Percentiles rank a stretch among this genome's conserved stretches.
Conservation (phyloP, 345 rosid species). For the Toxicodendron radicans region DNA sequence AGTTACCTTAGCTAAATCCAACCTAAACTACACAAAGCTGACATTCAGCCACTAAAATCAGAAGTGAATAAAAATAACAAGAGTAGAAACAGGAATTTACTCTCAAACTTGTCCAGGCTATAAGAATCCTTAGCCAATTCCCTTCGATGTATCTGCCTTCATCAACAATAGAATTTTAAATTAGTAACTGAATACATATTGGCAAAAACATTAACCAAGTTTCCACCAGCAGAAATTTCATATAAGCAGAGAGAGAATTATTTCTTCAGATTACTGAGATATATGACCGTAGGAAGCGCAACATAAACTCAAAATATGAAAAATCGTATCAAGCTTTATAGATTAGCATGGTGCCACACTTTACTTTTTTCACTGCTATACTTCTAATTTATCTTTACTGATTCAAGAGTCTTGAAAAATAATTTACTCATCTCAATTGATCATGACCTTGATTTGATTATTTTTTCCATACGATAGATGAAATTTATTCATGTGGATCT, state of each 20-base stretch:
- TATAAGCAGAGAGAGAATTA: neutral
- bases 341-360: too few relatives aligned
- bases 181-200: slow-evolving; percentile 20
- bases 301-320: too few relatives aligned
- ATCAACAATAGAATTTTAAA: slow-evolving; percentile 43
- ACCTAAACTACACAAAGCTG: neutral
- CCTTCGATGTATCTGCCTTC: slow-evolving; percentile 79
- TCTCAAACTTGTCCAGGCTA: slow-evolving; percentile 30
- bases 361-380: too few relatives aligned
- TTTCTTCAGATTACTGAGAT: too few relatives aligned
- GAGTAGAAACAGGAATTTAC: slow-evolving; percentile 39
- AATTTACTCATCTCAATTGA: too few relatives aligned
- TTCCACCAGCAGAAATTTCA: neutral
- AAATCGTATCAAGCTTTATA: too few relatives aligned
- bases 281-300: too few relatives aligned
- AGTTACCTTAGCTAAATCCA: slow-evolving; percentile 5
- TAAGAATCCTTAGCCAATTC: slow-evolving; percentile 30
- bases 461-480: too few relatives aligned
- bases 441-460: too few relatives aligned
- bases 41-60: neutral
- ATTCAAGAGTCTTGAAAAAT: too few relatives aligned
- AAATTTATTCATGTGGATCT: too few relatives aligned
- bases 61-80: slow-evolving; percentile 11
- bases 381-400: too few relatives aligned
- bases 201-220: slow-evolving; percentile 11